phyloP scores from a whole-genome alignment of 1,284 basidiomycete genomes.

The Tilletiopsis washingtonensis region DNA sequence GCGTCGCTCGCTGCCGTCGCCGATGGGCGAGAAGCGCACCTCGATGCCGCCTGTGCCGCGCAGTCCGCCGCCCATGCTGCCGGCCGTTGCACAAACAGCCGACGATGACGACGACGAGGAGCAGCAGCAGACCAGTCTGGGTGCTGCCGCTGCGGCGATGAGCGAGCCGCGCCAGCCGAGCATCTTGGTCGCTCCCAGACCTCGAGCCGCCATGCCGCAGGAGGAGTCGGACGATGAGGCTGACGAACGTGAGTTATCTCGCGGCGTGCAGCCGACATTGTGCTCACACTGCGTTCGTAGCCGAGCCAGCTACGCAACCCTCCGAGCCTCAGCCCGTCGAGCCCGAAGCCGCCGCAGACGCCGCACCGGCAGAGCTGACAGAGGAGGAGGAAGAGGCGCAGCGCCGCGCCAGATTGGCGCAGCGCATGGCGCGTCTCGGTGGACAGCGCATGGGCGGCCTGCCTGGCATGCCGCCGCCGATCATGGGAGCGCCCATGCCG shows the following conservation, averaged over 20 bases:
- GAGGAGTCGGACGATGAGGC: conserved; percentile 30
- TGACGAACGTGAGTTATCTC: background rate
- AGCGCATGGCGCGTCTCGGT: conserved; percentile 42
- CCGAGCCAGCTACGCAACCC: background rate
- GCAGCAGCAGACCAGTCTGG: too few relatives aligned
- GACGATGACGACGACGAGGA: conserved; percentile 2
- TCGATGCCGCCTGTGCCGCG: too few relatives aligned
- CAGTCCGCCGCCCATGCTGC: background rate
- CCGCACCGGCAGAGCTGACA: conserved; percentile 16
- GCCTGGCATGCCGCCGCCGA: too few relatives aligned
- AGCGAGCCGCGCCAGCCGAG: too few relatives aligned
- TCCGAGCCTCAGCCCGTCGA: background rate
- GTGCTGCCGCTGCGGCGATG: too few relatives aligned
- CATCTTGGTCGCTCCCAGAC: conserved; percentile 26
- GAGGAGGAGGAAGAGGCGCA: conserved; percentile 35
- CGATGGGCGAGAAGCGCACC: too few relatives aligned
- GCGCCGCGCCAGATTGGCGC: conserved; percentile 32
- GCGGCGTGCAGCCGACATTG: too few relatives aligned
- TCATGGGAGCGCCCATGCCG: conserved; percentile 49
- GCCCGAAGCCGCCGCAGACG: background rate
- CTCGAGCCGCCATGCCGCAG: conserved; percentile 22
- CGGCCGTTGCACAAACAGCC: background rate
- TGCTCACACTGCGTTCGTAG: too few relatives aligned
- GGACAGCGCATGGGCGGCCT: conserved; percentile 34
- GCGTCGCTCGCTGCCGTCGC: too few relatives aligned